Percentiles rank a stretch among this genome's conserved stretches.
Evolutionary conservation across 805 yeast species (phyloP).

Genomic region (Yarrowia alimentaria): DNA sequence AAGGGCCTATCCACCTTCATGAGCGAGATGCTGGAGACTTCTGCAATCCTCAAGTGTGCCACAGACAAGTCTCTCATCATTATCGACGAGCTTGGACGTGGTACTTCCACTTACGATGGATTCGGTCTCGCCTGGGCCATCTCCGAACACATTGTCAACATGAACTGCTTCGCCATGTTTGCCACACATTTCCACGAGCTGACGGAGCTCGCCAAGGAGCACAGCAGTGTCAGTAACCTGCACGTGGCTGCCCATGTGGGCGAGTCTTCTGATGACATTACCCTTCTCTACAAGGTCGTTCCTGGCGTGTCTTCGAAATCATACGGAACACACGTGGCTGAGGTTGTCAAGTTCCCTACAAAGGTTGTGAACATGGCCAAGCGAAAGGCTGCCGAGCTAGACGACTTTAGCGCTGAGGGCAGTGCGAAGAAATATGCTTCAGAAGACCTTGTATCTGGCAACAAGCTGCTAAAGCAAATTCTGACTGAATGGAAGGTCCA

Average conservation of each 20-base stretch:
- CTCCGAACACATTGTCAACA: constrained; percentile 75
- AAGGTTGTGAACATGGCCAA: constrained; percentile 95
- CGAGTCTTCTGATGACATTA: constrained; percentile 58
- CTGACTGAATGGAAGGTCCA: constrained; percentile 21
- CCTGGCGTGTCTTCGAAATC: constrained; percentile 95
- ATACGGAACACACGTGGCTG: constrained; percentile 97
- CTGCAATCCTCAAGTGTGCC: constrained; percentile 79
- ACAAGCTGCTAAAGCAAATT: constrained; percentile 32
- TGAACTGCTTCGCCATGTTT: constrained; percentile 78
- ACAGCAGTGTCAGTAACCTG: constrained; percentile 63
- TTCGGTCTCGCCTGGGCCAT: constrained; percentile 98
- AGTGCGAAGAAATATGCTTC: constrained; percentile 47
- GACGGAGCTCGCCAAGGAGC: constrained; percentile 68
- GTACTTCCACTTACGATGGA: constrained; percentile 92
- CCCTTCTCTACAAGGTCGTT: constrained; percentile 89
- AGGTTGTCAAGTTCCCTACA: constrained; percentile 85
- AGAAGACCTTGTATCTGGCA: constrained; percentile 56
- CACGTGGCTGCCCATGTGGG: constrained; percentile 93
- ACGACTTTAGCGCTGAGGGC: constrained; percentile 41
- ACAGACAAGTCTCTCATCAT: constrained; percentile 76
- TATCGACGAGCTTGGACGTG: constrained; percentile 94
- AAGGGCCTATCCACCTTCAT: constrained; percentile 95
- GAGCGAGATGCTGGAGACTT: constrained; percentile 95
- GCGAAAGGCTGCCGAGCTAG: constrained; percentile 85
- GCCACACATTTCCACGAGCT: constrained; percentile 98